Percentiles rank a stretch among this genome's conserved stretches.
These are phyloP conservation scores for Otatea glauca DNA, from an alignment of 176 grass and related monocot genomes.

Conservation along the genomic window DNA sequence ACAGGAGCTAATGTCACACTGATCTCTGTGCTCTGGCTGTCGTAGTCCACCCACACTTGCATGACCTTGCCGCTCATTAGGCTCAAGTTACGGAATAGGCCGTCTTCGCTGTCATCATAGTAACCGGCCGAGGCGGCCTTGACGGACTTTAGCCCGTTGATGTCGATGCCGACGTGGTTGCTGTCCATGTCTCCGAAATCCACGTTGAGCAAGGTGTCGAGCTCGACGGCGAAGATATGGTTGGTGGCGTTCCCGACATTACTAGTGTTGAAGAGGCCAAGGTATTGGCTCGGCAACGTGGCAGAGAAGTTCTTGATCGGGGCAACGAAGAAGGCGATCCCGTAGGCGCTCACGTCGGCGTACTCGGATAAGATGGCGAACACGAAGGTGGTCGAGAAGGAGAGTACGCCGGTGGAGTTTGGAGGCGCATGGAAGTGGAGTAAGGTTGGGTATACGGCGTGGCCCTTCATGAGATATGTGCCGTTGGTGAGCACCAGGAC, in stretches of 20 bases:
- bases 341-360: slow-evolving; percentile 29
- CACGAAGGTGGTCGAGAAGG: slow-evolving; percentile 59
- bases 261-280: slow-evolving; percentile 37
- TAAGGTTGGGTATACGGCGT: slow-evolving; percentile 38
- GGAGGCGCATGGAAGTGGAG: slow-evolving; percentile 18
- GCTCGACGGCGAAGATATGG: slow-evolving; percentile 54
- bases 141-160: slow-evolving; percentile 23
- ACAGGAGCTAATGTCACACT: slow-evolving; percentile 45
- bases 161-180: slow-evolving; percentile 22
- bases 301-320: slow-evolving; percentile 34
- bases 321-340: slow-evolving; percentile 41
- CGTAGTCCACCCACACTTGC: slow-evolving; percentile 68
- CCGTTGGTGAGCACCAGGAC: slow-evolving; percentile 40
- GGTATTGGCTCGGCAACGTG: slow-evolving; percentile 10
- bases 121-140: slow-evolving; percentile 37
- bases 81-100: slow-evolving; percentile 37
- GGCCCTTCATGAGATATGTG: slow-evolving; percentile 9
- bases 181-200: neutral
- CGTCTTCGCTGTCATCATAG: neutral
- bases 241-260: slow-evolving; percentile 41
- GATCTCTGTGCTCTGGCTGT: slow-evolving; percentile 26
- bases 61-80: slow-evolving; percentile 42
- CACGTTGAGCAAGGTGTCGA: slow-evolving; percentile 43
- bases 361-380: slow-evolving; percentile 32
- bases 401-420: slow-evolving; percentile 14